Base-by-base conservation (phyloP, 148 eudicot genomes). In the Rhododendron mucronatum region DNA sequence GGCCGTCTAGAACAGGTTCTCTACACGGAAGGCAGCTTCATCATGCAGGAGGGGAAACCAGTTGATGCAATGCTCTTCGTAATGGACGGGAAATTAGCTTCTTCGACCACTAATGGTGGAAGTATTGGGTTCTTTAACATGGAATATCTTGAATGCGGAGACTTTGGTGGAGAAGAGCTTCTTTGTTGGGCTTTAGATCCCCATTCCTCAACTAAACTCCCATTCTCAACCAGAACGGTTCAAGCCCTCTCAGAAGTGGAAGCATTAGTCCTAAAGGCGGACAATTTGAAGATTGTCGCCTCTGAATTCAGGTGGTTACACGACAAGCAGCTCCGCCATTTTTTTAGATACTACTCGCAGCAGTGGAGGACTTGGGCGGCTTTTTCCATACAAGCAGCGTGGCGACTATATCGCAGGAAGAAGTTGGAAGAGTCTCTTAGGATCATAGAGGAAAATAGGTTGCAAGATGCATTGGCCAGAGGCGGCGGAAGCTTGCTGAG, bases 361-460 rank as follows among this genome's bases (percentile, higher is more conserved):
- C 98, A 93, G 33, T 95, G 98, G 98, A 89, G 96, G 71, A 87
- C 93, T 0, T 95, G 98, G 98, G 95, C 93, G 0, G 96, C 96
- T 9, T 92, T 94, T 50, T 95, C 91, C 37, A 85, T 95, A n/a
- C 98, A 95, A 84, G 98, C 96, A 0, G 94, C 93, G 3, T 95
- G 96, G 96, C 86, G 91, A 5, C 81, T 93, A 59, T 84, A 89
- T 65, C 78, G 81, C 16, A 82, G 82, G 78, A 88, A 85, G 86
- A 88, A 87, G 85, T 15, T 81, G 16, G 85, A 88, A 82, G 92
- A 86, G 84, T 86, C 90, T 3, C 96, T 95, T 0, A 82, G 90
- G 71, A 93, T 41, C 7, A 41, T 91, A 79, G 96, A 95, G 87
- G 97, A 91, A 82, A 86, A 88, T 71, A 91, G 96, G 47, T 86